Base-by-base conservation (phyloP, 2,329 filamentous ascomycete genomes). In the Trichoderma aggressivum region DNA sequence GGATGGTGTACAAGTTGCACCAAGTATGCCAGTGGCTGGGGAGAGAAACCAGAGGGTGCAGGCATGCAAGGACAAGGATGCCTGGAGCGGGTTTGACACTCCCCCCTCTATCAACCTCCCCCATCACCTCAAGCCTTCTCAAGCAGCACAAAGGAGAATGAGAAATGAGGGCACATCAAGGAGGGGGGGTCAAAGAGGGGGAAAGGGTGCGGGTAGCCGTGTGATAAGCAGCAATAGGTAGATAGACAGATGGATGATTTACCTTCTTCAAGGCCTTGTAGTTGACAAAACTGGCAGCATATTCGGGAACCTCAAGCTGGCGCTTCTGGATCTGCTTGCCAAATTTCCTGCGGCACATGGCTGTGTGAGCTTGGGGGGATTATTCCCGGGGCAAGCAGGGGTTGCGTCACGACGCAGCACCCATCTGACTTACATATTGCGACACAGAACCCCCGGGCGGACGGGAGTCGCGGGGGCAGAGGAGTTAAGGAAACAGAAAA, bases 241-340 rank as follows among this genome's bases (percentile, higher is more conserved):
- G 12, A 55, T 32, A 21, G 16, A 63, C 32, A 16, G 34, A 43
- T 58, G 7, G 32, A 26, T 34, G 30, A 26, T 8, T 55, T 68
- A 97, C 96, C 93, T 98, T 98, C 84, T 99, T 99, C 77, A 99
- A 87, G 72, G 94, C 94, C 85, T 99, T 99, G 86, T 99, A 99
- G 84, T 99, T 98, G 77, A 98, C 94, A 81, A 99, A 99, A 83
- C 94, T 98, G 75, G 95, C 94, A 73, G 96, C 95, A 91, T 99
- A 99, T 88, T 99, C 96, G 72, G 96, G 96, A 72, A 99, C 94
- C 82, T 99, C 96, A 79, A 99, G 93, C 88, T 99, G 96, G 81
- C 94, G 92, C 86, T 97, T 97, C 86, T 98, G 96, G 76, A 99
- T 97, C 81, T 98, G 94, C 87, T 99, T 99, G 82, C 96, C 96